Conservation (phyloP, 352 stramenopile genomes). For the Globisporangium cederbergense region DNA sequence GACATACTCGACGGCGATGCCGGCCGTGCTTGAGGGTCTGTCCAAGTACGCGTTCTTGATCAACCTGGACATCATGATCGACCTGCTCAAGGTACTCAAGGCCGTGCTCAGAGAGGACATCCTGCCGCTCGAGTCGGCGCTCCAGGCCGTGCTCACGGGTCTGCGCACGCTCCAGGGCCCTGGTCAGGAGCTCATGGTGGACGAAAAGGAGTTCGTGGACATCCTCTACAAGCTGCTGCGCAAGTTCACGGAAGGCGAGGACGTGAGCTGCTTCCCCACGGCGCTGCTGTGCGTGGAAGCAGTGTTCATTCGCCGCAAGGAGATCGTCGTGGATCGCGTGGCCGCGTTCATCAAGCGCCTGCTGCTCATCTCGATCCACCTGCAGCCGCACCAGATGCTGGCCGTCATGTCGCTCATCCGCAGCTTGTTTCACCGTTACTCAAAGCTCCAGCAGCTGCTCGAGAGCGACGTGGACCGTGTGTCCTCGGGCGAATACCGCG, state of each 20-base stretch:
- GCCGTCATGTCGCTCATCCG: constrained; percentile 88
- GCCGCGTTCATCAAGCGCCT: constrained; percentile 95
- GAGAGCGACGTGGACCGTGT: constrained; percentile 96
- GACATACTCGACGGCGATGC: constrained; percentile 86
- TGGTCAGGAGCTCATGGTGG: constrained; percentile 94
- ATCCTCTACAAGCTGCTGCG: constrained; percentile 91
- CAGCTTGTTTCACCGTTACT: constrained; percentile 90
- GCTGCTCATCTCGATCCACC: constrained; percentile 85
- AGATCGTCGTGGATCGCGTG: constrained; percentile 92
- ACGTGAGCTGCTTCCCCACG: constrained; percentile 58
- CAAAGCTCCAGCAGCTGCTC: constrained; percentile 91
- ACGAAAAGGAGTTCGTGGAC: constrained; percentile 95
- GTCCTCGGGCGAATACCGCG: constrained; percentile 89
- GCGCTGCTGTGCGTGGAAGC: constrained; percentile 90
- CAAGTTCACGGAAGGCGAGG: constrained; percentile 62
- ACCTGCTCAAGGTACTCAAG: constrained; percentile 95
- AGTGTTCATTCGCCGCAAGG: constrained; percentile 92
- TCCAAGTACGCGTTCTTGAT: constrained; percentile 97
- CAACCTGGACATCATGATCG: constrained; percentile 97
- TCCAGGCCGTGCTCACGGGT: constrained; percentile 90
- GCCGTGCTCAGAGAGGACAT: constrained; percentile 83
- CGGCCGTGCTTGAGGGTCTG: constrained; percentile 90
- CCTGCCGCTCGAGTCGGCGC: constrained; percentile 55
- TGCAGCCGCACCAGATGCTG: constrained; percentile 76
- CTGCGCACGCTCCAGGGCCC: constrained; percentile 92